These are phyloP conservation scores for Singerocomus inundabilis DNA, from an alignment of 1,284 basidiomycete genomes.

Conservation along the genomic window DNA sequence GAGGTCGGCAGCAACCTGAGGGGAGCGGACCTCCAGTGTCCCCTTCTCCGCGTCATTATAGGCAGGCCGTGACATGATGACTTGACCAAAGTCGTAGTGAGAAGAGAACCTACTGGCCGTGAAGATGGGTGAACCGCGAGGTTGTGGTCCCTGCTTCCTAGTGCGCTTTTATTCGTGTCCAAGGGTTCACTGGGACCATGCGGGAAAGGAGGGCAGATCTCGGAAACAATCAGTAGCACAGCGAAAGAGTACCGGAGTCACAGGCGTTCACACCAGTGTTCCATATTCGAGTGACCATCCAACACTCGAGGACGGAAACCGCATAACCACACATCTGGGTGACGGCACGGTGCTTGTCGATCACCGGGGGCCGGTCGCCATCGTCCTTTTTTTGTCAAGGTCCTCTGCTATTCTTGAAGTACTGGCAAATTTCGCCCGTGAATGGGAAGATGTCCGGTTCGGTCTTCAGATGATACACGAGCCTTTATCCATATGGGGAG, in stretches of 20 bases:
- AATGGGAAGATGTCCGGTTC: background rate
- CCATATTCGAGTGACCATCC: slow-evolving; percentile 10
- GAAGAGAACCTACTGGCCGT: slow-evolving; percentile 16
- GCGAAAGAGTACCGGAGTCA: slow-evolving; percentile 8
- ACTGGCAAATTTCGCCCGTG: background rate
- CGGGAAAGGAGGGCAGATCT: slow-evolving; percentile 11
- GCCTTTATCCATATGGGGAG: slow-evolving; percentile 2
- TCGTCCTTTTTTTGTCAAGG: slow-evolving; percentile 3
- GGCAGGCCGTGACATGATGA: slow-evolving; percentile 38
- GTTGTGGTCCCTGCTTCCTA: background rate
- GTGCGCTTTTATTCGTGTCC: slow-evolving; percentile 24
- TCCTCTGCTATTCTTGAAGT: background rate
- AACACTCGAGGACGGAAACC: slow-evolving; percentile 2
- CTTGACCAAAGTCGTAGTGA: slow-evolving; percentile 13
- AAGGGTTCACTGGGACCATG: slow-evolving; percentile 7
- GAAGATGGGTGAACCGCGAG: slow-evolving; percentile 11
- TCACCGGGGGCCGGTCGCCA: slow-evolving; percentile 15
- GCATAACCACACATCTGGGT: background rate
- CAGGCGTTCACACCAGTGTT: slow-evolving; percentile 11
- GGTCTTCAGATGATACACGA: background rate
- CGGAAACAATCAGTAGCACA: slow-evolving; percentile 17
- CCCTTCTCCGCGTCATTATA: slow-evolving; percentile 61
- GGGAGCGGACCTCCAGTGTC: slow-evolving; percentile 41
- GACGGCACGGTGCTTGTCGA: slow-evolving; percentile 6
- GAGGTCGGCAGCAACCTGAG: slow-evolving; percentile 23